These are phyloP conservation scores for Cyberlindnera americana DNA, from an alignment of 805 yeast species.

Conservation along the genomic window DNA sequence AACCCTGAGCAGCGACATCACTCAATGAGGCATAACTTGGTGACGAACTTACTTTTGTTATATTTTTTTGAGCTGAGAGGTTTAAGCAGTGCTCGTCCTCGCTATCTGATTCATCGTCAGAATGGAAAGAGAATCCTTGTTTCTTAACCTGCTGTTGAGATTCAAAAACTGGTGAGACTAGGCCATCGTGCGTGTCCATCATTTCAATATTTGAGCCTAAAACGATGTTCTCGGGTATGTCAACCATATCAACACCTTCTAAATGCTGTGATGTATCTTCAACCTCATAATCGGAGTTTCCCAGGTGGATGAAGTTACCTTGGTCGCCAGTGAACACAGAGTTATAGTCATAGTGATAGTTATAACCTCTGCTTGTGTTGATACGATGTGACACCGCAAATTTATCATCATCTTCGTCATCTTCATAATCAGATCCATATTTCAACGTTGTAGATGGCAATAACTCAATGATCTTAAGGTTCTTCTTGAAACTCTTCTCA, in stretches of 20 bases:
- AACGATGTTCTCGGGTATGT: conserved; percentile 29
- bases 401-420: conserved; percentile 36
- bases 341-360: conserved; percentile 76
- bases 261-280: conserved; percentile 25
- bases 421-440: conserved; percentile 64
- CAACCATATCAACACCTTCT: conserved; percentile 28
- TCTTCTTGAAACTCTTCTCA: background rate
- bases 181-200: conserved; percentile 14
- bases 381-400: conserved; percentile 69
- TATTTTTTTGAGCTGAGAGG: conserved; percentile 8
- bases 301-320: conserved; percentile 19
- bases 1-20: conserved; percentile 48
- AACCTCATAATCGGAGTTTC: conserved; percentile 18
- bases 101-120: conserved; percentile 23
- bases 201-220: conserved; percentile 25
- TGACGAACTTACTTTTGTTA: conserved; percentile 23
- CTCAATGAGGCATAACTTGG: conserved; percentile 45
- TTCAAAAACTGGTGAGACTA: conserved; percentile 1
- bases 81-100: too few relatives aligned
- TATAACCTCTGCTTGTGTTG: conserved; percentile 68
- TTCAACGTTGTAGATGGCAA: conserved; percentile 87
- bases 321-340: conserved; percentile 60
- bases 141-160: conserved; percentile 1
- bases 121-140: conserved; percentile 13
- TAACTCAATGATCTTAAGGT: conserved; percentile 59